These are phyloP conservation scores for Candida nanaspora DNA, from an alignment of 805 yeast genomes.

Conservation along the genomic window DNA sequence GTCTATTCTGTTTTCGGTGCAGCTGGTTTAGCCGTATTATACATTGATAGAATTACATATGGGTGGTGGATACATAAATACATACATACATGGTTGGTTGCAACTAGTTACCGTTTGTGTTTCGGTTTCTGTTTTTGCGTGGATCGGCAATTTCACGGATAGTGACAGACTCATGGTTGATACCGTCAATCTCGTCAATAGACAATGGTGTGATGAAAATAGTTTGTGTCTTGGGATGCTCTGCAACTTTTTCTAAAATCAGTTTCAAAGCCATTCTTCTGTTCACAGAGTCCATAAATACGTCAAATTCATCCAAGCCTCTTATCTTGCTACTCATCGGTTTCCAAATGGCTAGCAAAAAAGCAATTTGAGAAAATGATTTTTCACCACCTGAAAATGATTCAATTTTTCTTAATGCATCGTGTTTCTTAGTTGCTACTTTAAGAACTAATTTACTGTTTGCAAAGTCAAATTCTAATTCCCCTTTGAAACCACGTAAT, in stretches of 20 bases:
- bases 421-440: constrained; percentile 56
- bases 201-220: constrained; percentile 94
- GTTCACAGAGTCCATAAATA: constrained; percentile 92
- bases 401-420: constrained; percentile 59
- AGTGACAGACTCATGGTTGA: constrained; percentile 44
- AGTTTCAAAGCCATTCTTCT: constrained; percentile 71
- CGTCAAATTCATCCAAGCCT: constrained; percentile 95
- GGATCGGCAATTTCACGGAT: constrained; percentile 53
- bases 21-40: too few species aligned
- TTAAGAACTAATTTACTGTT: constrained; percentile 44
- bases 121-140: too few species aligned
- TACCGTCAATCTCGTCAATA: constrained; percentile 61
- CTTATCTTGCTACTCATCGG: constrained; percentile 83
- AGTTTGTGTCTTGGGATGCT: constrained; percentile 68
- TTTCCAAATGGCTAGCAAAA: constrained; percentile 85
- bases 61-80: too few species aligned
- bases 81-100: too few species aligned
- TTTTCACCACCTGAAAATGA: constrained; percentile 96
- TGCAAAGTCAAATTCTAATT: constrained; percentile 53
- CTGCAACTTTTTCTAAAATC: constrained; percentile 60
- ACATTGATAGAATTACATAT: too few species aligned
- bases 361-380: constrained; percentile 85
- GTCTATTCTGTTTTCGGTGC: too few species aligned
- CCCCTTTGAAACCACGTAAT: constrained; percentile 69
- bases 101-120: too few species aligned